phyloP scores from a whole-genome alignment of 129 eudicot species.

The Deinandra increscens region DNA sequence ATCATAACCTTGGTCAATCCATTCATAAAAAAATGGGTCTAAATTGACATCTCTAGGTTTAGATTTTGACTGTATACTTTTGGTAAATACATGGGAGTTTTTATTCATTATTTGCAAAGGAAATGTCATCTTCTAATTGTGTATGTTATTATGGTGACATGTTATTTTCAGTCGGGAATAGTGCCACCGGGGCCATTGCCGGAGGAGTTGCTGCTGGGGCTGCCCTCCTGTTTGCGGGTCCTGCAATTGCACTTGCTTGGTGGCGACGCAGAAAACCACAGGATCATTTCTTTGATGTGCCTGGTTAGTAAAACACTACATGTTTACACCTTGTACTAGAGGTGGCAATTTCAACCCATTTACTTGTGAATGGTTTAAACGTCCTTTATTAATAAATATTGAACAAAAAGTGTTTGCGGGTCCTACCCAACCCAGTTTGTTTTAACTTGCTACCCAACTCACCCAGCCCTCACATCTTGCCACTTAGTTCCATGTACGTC shows the following conservation, averaged over 20 bases:
- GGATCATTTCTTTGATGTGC: conserved; percentile 98
- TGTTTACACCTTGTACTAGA: not conserved
- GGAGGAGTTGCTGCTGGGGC: conserved; percentile 99
- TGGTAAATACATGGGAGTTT: not conserved
- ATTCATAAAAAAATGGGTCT: no score
- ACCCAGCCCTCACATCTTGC: no score
- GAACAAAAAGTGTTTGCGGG: not conserved
- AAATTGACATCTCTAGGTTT: no score
- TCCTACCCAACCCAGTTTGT: not conserved
- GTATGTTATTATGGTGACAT: not conserved
- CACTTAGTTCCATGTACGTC: no score
- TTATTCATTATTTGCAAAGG: not conserved
- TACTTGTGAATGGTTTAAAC: no score
- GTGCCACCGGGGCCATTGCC: conserved; percentile 95
- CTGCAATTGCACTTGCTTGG: conserved; percentile 91
- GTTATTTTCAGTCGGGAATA: conserved; percentile 50
- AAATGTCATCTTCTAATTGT: not conserved
- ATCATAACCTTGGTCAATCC: no score
- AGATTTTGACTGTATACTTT: no score
- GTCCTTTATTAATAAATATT: no score
- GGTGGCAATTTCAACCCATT: not conserved
- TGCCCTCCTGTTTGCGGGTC: conserved; percentile 91
- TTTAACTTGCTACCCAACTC: not conserved
- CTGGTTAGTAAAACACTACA: conserved; percentile 53
- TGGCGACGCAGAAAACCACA: conserved; percentile 84